Conservation (phyloP, 768 basidiomycete species). For the Boletus reticuloceps region DNA sequence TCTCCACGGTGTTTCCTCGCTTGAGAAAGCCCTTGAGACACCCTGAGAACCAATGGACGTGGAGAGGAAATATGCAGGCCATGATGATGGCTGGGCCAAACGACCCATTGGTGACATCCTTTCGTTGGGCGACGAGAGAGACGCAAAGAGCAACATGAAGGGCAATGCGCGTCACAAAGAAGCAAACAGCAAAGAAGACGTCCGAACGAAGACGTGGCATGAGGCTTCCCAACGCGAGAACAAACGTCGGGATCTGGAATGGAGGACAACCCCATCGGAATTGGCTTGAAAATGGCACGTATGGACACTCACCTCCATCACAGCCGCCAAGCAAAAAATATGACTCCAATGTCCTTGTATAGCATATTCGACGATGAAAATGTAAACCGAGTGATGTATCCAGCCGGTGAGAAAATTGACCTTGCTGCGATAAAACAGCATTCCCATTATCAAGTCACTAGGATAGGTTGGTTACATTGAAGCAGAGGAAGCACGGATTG, state of each 20-base stretch:
- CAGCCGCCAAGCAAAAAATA: constrained; percentile 42
- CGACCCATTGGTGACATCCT: constrained; percentile 31
- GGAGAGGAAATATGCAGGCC: constrained; percentile 44
- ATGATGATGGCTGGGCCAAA: constrained; percentile 40
- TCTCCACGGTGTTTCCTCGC: constrained; percentile 17
- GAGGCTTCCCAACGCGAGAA: constrained; percentile 47
- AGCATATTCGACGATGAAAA: constrained; percentile 40
- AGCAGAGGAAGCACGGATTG: constrained; percentile 11
- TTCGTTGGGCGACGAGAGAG: constrained; percentile 31
- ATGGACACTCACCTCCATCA: constrained; percentile 44
- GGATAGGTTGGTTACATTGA: constrained; percentile 8
- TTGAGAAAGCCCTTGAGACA: constrained; percentile 48
- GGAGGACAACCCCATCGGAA: neutral
- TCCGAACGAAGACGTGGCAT: constrained; percentile 45
- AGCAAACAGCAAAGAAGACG: constrained; percentile 45
- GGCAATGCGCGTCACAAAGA: constrained; percentile 51
- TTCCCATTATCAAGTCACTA: constrained; percentile 47
- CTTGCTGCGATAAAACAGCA: constrained; percentile 43
- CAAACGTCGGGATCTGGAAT: constrained; percentile 50
- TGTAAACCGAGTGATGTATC: constrained; percentile 48
- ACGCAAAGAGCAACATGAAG: constrained; percentile 42
- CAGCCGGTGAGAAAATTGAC: constrained; percentile 52
- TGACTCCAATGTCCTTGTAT: constrained; percentile 36
- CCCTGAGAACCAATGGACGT: constrained; percentile 52
- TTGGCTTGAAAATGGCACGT: neutral